Evolutionary conservation across 768 basidiomycete genomes (phyloP), one percentile per base, ranked within the genome.

Genomic region (Agrocybe praecox): DNA sequence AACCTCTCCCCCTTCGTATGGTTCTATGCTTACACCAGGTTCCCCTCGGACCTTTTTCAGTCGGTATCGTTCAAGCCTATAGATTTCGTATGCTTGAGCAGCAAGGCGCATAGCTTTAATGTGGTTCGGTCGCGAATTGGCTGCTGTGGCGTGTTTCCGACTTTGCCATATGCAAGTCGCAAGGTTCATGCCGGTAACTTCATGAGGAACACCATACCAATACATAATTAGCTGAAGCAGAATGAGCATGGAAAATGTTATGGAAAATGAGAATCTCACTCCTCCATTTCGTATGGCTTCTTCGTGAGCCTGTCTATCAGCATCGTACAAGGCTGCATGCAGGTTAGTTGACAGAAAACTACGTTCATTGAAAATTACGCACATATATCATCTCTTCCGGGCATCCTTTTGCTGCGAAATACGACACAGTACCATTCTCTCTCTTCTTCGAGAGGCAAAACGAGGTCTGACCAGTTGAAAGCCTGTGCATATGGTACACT

Each of bases 81-180:
- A 97, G 10, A 81, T 73, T 62, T 94, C 90, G 69, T 94, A 97
- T 2, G 89, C 87, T 3, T 72, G 71, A 9, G 82, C 83, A 0
- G 96, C 90, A 5, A 96, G 83, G 58, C 77, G 82, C 87, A 93
- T 93, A 1, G 96, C 96, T 36, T 80, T 80, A 53, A 89, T 80
- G 65, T 98, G 96, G 55, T 89, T 80, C 14, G 92, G 93, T 6
- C 87, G 82, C 0, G 85, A 83, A 62, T 86, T 93, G 0, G 95
- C 95, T 3, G 85, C 86, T 23, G 87, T 74, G 4, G 96, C 96
- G 58, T 94, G 89, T 62, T 82, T 81, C 6, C 95, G 86, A 42
- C 90, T 92, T 73, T 90, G 88, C 96, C 96, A 98, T 42, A 98
- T 89, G 74, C 96, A 98, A 17, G 95, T 97, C 8, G 96, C 94